Percentiles rank a stretch among this genome's conserved stretches.
Conservation (phyloP, 345 rosid genomes). For the Mercurialis annua region DNA sequence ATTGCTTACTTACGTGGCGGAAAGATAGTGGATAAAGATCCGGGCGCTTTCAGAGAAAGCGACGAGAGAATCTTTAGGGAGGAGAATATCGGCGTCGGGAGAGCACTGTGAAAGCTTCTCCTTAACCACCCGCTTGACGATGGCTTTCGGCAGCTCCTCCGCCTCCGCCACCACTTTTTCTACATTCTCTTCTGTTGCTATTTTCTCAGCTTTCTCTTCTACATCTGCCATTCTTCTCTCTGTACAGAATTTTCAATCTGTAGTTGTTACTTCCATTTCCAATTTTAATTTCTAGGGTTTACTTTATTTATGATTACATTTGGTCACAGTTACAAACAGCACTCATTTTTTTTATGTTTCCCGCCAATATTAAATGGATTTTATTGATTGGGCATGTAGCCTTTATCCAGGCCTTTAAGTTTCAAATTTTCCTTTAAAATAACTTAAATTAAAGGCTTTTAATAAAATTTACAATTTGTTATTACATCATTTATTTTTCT, state of each 20-base stretch:
- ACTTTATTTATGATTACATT: too few relatives aligned
- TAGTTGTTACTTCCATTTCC: background rate
- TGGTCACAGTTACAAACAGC: background rate
- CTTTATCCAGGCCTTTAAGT: too few relatives aligned
- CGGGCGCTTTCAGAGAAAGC: constrained; percentile 72
- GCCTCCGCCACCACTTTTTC: constrained; percentile 54
- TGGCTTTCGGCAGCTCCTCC: constrained; percentile 83
- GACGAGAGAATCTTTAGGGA: constrained; percentile 59
- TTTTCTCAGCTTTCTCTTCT: background rate
- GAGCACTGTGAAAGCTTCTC: constrained; percentile 74
- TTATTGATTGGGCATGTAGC: too few relatives aligned
- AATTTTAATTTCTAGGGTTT: background rate
- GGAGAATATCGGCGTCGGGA: constrained; percentile 49
- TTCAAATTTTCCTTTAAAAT: too few relatives aligned
- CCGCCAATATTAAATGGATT: background rate
- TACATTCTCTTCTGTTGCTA: constrained; percentile 22
- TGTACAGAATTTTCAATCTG: background rate
- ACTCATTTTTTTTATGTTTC: too few relatives aligned
- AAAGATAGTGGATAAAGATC: constrained; percentile 72
- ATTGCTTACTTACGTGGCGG: constrained; percentile 48
- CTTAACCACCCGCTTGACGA: constrained; percentile 87
- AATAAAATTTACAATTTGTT: too few relatives aligned
- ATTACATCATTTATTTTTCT: too few relatives aligned
- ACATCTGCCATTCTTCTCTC: background rate
- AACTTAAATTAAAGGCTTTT: too few relatives aligned